Evolutionary conservation across 169 alveolate species (phyloP), one percentile per base, ranked within the genome.

Genomic region (Babesia caballi): DNA sequence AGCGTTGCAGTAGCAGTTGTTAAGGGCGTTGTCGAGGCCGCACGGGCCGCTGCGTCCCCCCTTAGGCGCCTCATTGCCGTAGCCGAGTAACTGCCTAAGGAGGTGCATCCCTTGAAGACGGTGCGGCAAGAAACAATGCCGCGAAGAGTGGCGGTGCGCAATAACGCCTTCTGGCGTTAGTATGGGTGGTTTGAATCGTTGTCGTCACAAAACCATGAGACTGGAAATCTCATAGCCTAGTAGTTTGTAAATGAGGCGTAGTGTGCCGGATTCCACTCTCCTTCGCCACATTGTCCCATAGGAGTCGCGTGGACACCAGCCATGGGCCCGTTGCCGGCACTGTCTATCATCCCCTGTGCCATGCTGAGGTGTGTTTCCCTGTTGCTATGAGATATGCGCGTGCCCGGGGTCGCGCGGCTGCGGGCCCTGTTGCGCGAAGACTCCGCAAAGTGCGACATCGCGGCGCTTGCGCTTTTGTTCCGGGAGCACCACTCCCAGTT

Each of bases 1-100:
- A 19, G 73, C 87, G 23, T 78, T 78, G 54, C 77, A 78, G 33
- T 78, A 78, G 63, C 87, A 68, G 61, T 78, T 78, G 75, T 78
- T 78, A 30, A 23, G 68, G 11, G 25, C 38, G 53, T 78, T 78
- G 21, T 66, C 82, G 30, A 78, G 59, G 38, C 87, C 87, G 33
- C 60, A 9, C n/a, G 54, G 68, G 30, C 41, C 36, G 33, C 54
- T 32, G 15, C 12, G 19, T 4, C 50, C 19, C 33, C 32, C 36
- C 12, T 32, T 40, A 17, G 21, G 35, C 2, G 49, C 69, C 60
- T 61, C 81, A 23, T 59, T 71, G 15, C 68, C 30, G 35, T 61
- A 14, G 33, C 60, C 44, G 33, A 73, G 40, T 12, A 23, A 61
- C 21, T 73, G 60, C 36, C 61, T 73, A 21, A 73, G 11, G 30